phyloP scores from a whole-genome alignment of 495 filamentous ascomycete species.

The Penicillium mononematosum region DNA sequence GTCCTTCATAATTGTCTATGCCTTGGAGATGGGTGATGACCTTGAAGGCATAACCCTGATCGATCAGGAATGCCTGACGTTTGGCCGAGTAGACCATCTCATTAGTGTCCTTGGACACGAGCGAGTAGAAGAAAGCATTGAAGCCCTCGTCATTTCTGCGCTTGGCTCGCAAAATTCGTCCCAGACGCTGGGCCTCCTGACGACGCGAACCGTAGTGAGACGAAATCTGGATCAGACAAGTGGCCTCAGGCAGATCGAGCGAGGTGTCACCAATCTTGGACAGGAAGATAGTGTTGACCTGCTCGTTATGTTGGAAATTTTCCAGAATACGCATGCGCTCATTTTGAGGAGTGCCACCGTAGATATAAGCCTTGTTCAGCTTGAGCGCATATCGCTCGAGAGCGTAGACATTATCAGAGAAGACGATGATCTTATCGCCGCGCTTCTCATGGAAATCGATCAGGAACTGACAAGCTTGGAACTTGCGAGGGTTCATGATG shows the following conservation, averaged over 20 bases:
- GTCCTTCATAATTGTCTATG: slow-evolving; percentile 76
- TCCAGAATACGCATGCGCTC: slow-evolving; percentile 89
- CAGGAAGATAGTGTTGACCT: slow-evolving; percentile 93
- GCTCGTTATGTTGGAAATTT: slow-evolving; percentile 94
- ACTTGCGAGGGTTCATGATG: slow-evolving; percentile 97
- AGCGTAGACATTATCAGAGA: slow-evolving; percentile 97
- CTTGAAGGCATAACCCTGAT: slow-evolving; percentile 99
- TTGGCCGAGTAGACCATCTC: slow-evolving; percentile 99
- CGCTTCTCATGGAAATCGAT: slow-evolving; percentile 97
- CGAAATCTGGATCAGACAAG: slow-evolving; percentile 96
- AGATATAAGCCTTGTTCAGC: slow-evolving; percentile 88
- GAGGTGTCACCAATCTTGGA: slow-evolving; percentile 98
- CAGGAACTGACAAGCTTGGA: slow-evolving; percentile 93
- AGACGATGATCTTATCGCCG: slow-evolving; percentile 98
- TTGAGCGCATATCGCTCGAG: slow-evolving; percentile 81
- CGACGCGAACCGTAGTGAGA: slow-evolving; percentile 97
- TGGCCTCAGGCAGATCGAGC: slow-evolving; percentile 93
- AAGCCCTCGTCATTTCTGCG: slow-evolving; percentile 97
- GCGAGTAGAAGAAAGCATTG: slow-evolving; percentile 98
- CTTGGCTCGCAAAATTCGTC: slow-evolving; percentile 93
- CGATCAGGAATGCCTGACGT: slow-evolving; percentile 95
- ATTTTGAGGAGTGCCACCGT: slow-evolving; percentile 78
- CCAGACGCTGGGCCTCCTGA: slow-evolving; percentile 93
- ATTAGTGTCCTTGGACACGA: slow-evolving; percentile 94
- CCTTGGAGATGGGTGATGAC: slow-evolving; percentile 96